A percentile compares a stretch with the other conserved stretches of the same genome.
These are phyloP conservation scores for Suillus bovinus DNA, from an alignment of 768 basidiomycete genomes.

Conservation along the genomic window DNA sequence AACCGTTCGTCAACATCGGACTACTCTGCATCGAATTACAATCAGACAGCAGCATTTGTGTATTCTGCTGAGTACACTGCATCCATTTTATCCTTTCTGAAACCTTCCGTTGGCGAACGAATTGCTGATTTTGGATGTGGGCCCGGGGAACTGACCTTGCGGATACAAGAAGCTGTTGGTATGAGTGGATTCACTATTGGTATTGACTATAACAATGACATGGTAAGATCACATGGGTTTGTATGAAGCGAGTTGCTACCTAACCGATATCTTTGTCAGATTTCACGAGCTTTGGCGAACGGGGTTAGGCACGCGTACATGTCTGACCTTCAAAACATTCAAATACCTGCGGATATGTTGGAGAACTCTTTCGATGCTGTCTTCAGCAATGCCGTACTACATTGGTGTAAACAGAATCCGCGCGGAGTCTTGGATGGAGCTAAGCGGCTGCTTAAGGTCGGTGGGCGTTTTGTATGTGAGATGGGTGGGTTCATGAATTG, in stretches of 20 bases:
- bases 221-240: constrained; percentile 49
- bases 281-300: constrained; percentile 49
- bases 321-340: constrained; percentile 53
- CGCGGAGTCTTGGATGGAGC: constrained; percentile 59
- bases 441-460: constrained; percentile 62
- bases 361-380: constrained; percentile 64
- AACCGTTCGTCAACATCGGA: constrained; percentile 21
- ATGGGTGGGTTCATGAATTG: constrained; percentile 79
- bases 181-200: constrained; percentile 61
- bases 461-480: constrained; percentile 74
- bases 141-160: constrained; percentile 71
- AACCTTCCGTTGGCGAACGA: constrained; percentile 63
- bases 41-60: constrained; percentile 66
- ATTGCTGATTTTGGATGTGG: constrained; percentile 84
- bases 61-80: constrained; percentile 52
- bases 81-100: constrained; percentile 59
- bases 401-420: constrained; percentile 85
- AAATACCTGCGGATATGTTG: constrained; percentile 32
- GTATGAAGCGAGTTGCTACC: neutral
- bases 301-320: constrained; percentile 49
- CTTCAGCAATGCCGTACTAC: constrained; percentile 79
- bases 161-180: constrained; percentile 54
- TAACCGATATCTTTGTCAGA: constrained; percentile 35
- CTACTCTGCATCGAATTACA: constrained; percentile 65
- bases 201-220: constrained; percentile 67